A percentile compares a stretch with the other conserved stretches of the same genome.
Evolutionary conservation across 345 rosid genomes (phyloP).

Genomic region (Passiflora organensis): DNA sequence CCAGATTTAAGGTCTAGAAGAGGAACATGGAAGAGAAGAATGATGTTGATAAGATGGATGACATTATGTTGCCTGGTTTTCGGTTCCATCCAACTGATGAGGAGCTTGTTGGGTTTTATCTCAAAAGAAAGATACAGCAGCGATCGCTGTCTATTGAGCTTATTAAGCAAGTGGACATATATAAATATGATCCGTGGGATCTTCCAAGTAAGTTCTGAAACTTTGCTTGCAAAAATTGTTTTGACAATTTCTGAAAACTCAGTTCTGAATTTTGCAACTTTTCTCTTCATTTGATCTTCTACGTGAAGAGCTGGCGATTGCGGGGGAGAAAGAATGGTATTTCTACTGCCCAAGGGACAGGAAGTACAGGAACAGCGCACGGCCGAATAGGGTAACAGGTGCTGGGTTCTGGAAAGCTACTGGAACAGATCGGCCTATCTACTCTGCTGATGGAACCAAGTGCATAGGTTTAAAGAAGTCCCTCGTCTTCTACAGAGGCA

Average conservation of each 20-base stretch:
- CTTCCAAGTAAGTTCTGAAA: conserved; percentile 70
- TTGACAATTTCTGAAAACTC: too few relatives aligned
- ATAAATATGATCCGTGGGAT: conserved; percentile 95
- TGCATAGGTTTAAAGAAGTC: conserved; percentile 95
- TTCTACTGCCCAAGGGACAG: conserved; percentile 91
- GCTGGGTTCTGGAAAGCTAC: conserved; percentile 98
- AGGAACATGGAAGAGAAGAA: conserved; percentile 39
- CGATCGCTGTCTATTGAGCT: conserved; percentile 62
- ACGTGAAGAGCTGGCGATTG: conserved; percentile 50
- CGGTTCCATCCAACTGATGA: conserved; percentile 96
- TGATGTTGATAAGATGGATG: conserved; percentile 53
- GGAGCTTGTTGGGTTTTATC: conserved; percentile 86
- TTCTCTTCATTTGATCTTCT: background rate
- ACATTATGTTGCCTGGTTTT: conserved; percentile 81
- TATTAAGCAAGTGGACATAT: conserved; percentile 88
- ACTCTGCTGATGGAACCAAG: conserved; percentile 59
- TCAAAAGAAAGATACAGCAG: conserved; percentile 60
- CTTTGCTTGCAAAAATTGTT: background rate
- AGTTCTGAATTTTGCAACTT: background rate
- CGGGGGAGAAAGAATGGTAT: conserved; percentile 94
- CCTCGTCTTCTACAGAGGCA: conserved; percentile 82
- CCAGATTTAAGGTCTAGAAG: conserved; percentile 7
- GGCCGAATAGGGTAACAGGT: conserved; percentile 91
- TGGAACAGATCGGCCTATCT: conserved; percentile 92
- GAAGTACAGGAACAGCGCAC: conserved; percentile 80